These are phyloP conservation scores for Physcomitrellopsis africana DNA, from an alignment of 225 moss, liverwort and hornwort genomes.

Conservation along the genomic window DNA sequence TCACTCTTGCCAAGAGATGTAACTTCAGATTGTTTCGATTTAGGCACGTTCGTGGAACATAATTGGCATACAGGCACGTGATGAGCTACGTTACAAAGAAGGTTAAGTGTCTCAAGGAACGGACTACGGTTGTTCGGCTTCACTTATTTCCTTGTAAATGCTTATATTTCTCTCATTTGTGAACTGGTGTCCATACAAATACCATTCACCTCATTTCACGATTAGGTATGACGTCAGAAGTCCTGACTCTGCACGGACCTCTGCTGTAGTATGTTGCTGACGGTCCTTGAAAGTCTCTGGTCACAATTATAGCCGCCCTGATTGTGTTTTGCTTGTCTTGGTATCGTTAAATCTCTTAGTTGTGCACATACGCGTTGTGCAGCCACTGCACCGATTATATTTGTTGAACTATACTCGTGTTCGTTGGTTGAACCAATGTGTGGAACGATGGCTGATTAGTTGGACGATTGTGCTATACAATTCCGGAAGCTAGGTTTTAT, in stretches of 20 bases:
- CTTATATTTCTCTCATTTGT: neutral
- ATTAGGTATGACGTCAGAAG: neutral
- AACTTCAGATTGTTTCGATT: constrained; percentile 1
- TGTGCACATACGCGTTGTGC: neutral
- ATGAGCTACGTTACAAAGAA: neutral
- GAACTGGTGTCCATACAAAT: neutral
- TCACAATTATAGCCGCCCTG: neutral
- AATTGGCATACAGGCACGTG: neutral
- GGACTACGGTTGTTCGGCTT: constrained; percentile 6
- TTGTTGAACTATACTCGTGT: neutral
- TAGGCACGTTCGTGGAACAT: neutral
- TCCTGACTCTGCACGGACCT: neutral
- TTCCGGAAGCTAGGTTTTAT: neutral
- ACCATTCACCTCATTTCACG: neutral
- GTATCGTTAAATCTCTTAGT: neutral
- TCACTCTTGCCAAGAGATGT: neutral
- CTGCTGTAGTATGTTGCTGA: neutral
- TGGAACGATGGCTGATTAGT: neutral
- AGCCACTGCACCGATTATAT: constrained; percentile 12
- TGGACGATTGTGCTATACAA: neutral
- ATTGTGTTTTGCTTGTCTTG: neutral
- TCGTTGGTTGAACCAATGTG: neutral
- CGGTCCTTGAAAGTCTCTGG: constrained; percentile 24
- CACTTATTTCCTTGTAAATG: constrained; percentile 3
- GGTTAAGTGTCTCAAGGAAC: constrained; percentile 14